Evolutionary conservation across 2,329 filamentous ascomycete species (phyloP).

Genomic region (Ilyonectria mors-panacis): DNA sequence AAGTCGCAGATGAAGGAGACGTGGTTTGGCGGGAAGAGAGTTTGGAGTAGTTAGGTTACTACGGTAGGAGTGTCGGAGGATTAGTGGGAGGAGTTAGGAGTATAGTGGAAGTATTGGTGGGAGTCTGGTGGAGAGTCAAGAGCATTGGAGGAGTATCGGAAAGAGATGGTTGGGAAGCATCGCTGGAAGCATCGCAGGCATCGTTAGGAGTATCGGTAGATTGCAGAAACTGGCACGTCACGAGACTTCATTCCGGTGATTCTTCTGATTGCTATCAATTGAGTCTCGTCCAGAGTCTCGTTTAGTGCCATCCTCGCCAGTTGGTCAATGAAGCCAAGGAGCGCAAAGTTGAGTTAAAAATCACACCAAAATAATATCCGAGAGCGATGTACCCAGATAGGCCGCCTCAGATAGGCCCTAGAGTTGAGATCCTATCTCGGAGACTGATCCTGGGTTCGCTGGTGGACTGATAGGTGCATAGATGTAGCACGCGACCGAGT

Average conservation of each 20-base stretch:
- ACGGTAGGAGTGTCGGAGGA: too few relatives aligned
- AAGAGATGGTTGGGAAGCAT: too few relatives aligned
- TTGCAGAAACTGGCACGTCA: neutral
- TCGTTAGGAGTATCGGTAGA: neutral
- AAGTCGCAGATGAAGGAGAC: slow-evolving; percentile 64
- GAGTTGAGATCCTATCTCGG: slow-evolving; percentile 35
- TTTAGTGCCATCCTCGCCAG: neutral
- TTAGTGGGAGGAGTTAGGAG: slow-evolving; percentile 3
- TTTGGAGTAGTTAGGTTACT: slow-evolving; percentile 48
- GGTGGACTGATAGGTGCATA: neutral
- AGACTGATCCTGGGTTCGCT: neutral
- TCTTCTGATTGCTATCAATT: neutral
- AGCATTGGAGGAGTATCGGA: neutral
- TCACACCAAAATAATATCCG: neutral
- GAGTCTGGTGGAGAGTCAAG: neutral
- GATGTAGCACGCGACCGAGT: neutral
- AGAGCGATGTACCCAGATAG: neutral
- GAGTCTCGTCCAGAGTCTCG: neutral
- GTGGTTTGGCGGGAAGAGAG: slow-evolving; percentile 64
- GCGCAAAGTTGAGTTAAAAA: neutral
- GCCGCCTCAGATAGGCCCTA: neutral
- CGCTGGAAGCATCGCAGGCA: neutral
- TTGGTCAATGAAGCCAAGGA: neutral
- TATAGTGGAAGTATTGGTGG: neutral
- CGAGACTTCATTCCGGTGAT: neutral